These are phyloP conservation scores for Biscogniauxia sp. DNA, from an alignment of 2,329 filamentous ascomycete genomes.

Conservation along the genomic window DNA sequence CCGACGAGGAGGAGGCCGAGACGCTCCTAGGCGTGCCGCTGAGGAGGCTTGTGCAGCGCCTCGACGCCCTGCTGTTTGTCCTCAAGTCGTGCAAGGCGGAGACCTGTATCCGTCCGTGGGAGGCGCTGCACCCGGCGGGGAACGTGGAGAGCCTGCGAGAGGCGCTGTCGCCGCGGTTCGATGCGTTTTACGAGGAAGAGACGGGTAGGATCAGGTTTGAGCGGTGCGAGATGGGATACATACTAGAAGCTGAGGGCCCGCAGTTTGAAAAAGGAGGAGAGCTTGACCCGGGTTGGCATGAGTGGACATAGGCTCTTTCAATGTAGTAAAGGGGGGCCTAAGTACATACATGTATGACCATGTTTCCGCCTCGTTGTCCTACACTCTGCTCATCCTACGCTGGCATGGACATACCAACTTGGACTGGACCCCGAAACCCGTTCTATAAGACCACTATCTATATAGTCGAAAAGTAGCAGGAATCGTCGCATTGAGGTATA, in stretches of 20 bases:
- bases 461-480: constrained; percentile 41
- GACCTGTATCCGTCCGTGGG: constrained; percentile 47
- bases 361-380: constrained; percentile 46
- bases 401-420: constrained; percentile 59
- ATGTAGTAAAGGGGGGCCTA: neutral
- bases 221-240: constrained; percentile 49
- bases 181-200: constrained; percentile 42
- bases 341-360: too few relatives aligned
- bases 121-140: constrained; percentile 43
- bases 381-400: constrained; percentile 50
- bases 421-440: constrained; percentile 20
- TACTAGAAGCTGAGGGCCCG: constrained; percentile 48
- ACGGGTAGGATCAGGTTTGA: constrained; percentile 42
- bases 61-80: constrained; percentile 49
- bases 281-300: constrained; percentile 20
- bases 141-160: constrained; percentile 43
- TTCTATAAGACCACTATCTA: constrained; percentile 21
- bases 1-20: constrained; percentile 11
- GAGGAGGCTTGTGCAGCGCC: constrained; percentile 36
- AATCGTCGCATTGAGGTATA: constrained; percentile 15
- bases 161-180: constrained; percentile 40
- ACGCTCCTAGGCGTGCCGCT: constrained; percentile 26
- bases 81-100: constrained; percentile 48
- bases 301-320: constrained; percentile 18
- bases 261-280: constrained; percentile 22